Conservation (phyloP, 1,284 basidiomycete species). For the Takashimella koratensis region DNA sequence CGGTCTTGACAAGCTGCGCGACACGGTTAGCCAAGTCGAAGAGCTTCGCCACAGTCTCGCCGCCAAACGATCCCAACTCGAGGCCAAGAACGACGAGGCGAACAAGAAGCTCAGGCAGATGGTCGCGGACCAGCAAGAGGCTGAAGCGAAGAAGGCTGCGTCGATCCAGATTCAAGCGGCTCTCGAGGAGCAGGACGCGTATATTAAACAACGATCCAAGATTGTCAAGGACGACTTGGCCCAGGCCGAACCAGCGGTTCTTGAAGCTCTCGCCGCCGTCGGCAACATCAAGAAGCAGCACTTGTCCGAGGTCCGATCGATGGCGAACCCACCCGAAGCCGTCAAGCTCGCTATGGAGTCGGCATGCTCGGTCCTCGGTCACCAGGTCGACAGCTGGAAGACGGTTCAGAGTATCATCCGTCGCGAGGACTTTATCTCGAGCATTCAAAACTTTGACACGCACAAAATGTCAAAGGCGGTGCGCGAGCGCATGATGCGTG, state of each 20-base stretch:
- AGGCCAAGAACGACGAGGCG: constrained; percentile 89
- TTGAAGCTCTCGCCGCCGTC: constrained; percentile 91
- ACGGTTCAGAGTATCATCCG: constrained; percentile 95
- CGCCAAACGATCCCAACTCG: constrained; percentile 85
- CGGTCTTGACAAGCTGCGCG: constrained; percentile 92
- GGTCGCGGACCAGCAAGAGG: constrained; percentile 97
- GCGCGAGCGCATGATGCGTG: constrained; percentile 88
- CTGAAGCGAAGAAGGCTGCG: constrained; percentile 94
- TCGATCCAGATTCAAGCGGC: constrained; percentile 95
- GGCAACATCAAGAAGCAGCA: constrained; percentile 97
- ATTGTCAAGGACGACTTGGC: constrained; percentile 95
- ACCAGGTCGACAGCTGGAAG: constrained; percentile 91
- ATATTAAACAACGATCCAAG: constrained; percentile 80
- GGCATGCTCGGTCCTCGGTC: constrained; percentile 94
- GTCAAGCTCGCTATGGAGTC: constrained; percentile 99
- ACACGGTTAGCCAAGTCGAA: constrained; percentile 94
- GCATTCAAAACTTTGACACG: constrained; percentile 97
- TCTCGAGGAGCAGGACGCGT: constrained; percentile 81
- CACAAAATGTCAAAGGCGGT: constrained; percentile 84
- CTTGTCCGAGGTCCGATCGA: constrained; percentile 93
- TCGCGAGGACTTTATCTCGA: constrained; percentile 93
- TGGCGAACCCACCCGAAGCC: constrained; percentile 97
- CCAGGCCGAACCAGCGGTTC: constrained; percentile 94
- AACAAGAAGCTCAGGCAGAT: constrained; percentile 97
- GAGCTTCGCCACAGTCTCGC: constrained; percentile 93